phyloP scores from a whole-genome alignment of 495 filamentous ascomycete genomes.

The Aspergillus diversus region DNA sequence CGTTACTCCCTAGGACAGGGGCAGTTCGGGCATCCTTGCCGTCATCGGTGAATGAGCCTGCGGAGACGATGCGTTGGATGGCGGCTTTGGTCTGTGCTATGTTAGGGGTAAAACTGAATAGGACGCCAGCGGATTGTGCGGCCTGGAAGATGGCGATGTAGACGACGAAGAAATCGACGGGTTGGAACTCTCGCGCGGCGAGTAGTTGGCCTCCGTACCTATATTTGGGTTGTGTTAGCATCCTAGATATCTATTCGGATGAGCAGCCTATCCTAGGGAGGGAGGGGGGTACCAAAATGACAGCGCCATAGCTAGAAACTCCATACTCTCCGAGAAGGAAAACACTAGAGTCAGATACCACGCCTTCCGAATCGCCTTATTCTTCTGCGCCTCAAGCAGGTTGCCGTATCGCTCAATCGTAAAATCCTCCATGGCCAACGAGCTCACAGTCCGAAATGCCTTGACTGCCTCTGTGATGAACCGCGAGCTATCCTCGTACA shows the following conservation, averaged over 20 bases:
- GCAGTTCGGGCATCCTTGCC: not conserved
- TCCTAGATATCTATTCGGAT: too few species aligned
- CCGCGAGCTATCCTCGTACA: conserved; percentile 56
- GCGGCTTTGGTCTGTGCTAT: conserved; percentile 62
- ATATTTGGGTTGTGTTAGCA: not conserved
- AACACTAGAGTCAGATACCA: conserved; percentile 46
- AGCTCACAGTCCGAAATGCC: conserved; percentile 61
- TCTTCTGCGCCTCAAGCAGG: conserved; percentile 54
- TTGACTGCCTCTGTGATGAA: conserved; percentile 61
- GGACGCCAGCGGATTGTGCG: conserved; percentile 55
- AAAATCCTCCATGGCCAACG: conserved; percentile 55
- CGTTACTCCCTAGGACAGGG: not conserved
- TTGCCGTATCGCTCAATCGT: conserved; percentile 50
- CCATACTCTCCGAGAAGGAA: conserved; percentile 43
- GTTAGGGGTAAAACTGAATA: conserved; percentile 53
- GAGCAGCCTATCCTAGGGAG: too few species aligned
- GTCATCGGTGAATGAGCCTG: not conserved
- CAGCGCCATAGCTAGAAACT: conserved; percentile 59
- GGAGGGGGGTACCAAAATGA: conserved; percentile 55
- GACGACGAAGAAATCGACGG: conserved; percentile 58
- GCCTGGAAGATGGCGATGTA: conserved; percentile 63
- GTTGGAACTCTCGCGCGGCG: conserved; percentile 51
- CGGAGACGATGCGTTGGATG: conserved; percentile 53
- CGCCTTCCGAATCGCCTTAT: conserved; percentile 55
- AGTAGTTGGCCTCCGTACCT: conserved; percentile 60